Conservation (phyloP, 441 rosid genomes). For the Adansonia rubrostipa region DNA sequence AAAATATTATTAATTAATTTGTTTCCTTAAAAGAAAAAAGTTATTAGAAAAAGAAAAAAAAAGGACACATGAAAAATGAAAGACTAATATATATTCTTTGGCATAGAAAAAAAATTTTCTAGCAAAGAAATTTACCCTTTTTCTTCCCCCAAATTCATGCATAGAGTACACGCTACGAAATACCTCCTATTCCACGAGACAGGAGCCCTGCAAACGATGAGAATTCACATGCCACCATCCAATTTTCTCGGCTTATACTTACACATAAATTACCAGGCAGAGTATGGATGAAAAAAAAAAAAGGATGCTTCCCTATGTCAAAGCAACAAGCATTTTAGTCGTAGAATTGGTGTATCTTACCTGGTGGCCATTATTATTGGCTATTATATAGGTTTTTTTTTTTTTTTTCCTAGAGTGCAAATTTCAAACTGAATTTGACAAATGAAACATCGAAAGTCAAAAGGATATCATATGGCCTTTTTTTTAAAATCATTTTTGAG, state of each 20-base stretch:
- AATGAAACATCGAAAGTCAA: slow-evolving; percentile 1
- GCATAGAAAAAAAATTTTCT: background rate
- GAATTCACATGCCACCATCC: slow-evolving; percentile 45
- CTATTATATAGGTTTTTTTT: background rate
- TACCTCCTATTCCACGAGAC: slow-evolving; percentile 32
- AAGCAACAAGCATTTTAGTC: slow-evolving; percentile 10
- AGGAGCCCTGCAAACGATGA: slow-evolving; percentile 46
- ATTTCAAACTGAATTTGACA: background rate
- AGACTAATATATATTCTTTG: too few species aligned
- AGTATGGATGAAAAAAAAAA: background rate
- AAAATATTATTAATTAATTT: background rate
- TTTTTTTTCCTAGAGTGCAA: background rate
- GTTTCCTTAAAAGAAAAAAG: background rate
- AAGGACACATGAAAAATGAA: too few species aligned
- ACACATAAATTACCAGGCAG: background rate
- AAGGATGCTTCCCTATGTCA: background rate
- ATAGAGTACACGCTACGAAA: slow-evolving; percentile 60
- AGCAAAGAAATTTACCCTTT: background rate
- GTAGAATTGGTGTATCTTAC: background rate
- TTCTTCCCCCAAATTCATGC: slow-evolving; percentile 24
- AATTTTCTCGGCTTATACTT: slow-evolving; percentile 21
- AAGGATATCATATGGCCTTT: background rate
- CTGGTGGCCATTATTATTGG: background rate
- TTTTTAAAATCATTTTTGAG: background rate
- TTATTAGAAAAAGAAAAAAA: too few species aligned